Evolutionary conservation across 2,329 filamentous ascomycete species (phyloP).

Genomic region (Aspergillus novofumigatus): DNA sequence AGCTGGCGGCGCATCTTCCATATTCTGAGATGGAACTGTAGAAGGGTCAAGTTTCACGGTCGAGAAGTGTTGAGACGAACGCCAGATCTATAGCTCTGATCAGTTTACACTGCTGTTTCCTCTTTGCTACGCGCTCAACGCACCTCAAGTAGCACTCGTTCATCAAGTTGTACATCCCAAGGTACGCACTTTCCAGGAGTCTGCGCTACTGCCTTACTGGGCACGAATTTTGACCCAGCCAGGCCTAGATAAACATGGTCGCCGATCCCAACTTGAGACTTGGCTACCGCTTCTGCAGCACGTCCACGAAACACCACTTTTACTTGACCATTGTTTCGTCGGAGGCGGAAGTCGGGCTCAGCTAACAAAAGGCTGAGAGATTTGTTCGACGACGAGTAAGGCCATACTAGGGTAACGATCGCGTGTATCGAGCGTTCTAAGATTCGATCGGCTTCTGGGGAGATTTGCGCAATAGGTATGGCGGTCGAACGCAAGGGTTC

Average conservation of each 20-base stretch:
- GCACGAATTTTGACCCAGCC: conserved; percentile 62
- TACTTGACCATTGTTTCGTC: conserved; percentile 73
- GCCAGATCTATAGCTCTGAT: conserved; percentile 20
- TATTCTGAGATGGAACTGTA: conserved; percentile 19
- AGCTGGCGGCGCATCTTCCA: conserved; percentile 16
- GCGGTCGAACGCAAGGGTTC: conserved; percentile 20
- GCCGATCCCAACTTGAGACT: conserved; percentile 68
- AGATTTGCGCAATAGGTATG: conserved; percentile 40
- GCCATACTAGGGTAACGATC: conserved; percentile 82
- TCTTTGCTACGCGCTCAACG: neutral
- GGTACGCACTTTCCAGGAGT: conserved; percentile 56
- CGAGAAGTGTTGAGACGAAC: conserved; percentile 19
- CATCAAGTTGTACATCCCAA: conserved; percentile 53
- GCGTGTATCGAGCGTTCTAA: conserved; percentile 53
- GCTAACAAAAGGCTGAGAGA: conserved; percentile 75
- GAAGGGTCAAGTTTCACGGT: conserved; percentile 52
- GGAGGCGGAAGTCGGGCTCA: conserved; percentile 77
- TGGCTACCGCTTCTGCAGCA: conserved; percentile 65
- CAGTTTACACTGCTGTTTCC: neutral
- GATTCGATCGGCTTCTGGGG: conserved; percentile 29
- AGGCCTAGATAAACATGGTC: conserved; percentile 70
- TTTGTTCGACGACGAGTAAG: conserved; percentile 73
- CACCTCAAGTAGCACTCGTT: conserved; percentile 37
- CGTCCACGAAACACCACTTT: conserved; percentile 69
- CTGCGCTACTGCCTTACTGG: conserved; percentile 47